Base-by-base conservation (phyloP, 371 early-diverging fungal species). In the Mucor irregularis region DNA sequence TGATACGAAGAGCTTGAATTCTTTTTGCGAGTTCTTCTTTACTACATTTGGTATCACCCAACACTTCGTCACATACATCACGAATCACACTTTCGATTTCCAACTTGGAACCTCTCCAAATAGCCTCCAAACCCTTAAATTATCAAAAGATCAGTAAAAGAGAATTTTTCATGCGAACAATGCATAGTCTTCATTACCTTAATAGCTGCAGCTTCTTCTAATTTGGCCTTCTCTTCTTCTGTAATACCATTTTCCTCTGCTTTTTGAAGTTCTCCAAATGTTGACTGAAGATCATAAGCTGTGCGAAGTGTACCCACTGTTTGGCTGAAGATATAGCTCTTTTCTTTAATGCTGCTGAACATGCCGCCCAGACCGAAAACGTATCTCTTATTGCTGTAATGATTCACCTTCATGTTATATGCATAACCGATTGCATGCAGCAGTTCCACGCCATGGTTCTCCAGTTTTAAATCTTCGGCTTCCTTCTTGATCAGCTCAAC, bases 21-120 rank as follows among this genome's bases (percentile, higher is more conserved):
- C 93, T 83, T 62, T 80, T 73, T 53, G 75, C 64, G 17, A 75
- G 57, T 7, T 71, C 68, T 38, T 76, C 63, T 68, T 85, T 88
- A 46, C 74, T 56, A 6, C 71, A 81, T 10, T 58, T 58, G 17
- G 76, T 61, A 50, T 95, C 95, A 42, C 79, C 69, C 42, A 96
- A 71, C 8, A 91, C 90, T 26, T 69, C 64, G 68, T 94, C 95
- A 78, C 97, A 98, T 1, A 91, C 91, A 61, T 95, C 93, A 34
- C 96, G 82, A 42, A 97, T 70, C 5, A 96, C 94, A 60, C 85
- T 81, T 68, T 96, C 93, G 17, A 98, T 93, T 72, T 98, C 98
- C 40, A 98, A 73, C 65, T 94, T 94, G 34, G 90, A 90, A 16
- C 94, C 95, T 63, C 89, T 82, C 97, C 97, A 97, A 42, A 98